Evolutionary conservation across 495 filamentous ascomycete genomes (phyloP).

Genomic region (Tuber magnatum): DNA sequence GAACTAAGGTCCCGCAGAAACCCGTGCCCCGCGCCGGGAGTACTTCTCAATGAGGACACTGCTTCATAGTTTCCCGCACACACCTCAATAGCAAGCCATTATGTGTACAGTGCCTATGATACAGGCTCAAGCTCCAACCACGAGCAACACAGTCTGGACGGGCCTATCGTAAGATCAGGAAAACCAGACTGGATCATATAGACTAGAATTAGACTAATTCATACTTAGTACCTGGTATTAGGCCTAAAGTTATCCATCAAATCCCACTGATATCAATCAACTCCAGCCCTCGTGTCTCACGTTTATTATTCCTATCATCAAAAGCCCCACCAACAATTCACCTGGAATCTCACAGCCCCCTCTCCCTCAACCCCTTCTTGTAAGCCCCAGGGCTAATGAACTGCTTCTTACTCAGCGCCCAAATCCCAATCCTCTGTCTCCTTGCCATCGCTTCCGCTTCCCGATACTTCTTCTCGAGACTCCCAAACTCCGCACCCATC

Average conservation of each 20-base stretch:
- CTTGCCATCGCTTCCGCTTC: constrained; percentile 66
- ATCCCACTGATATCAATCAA: neutral
- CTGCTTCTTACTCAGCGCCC: constrained; percentile 52
- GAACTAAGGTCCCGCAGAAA: neutral
- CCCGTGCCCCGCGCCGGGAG: neutral
- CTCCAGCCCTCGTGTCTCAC: neutral
- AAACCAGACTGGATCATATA: neutral
- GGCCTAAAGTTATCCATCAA: neutral
- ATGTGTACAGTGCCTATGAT: neutral
- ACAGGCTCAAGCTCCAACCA: neutral
- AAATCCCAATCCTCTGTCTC: constrained; percentile 64
- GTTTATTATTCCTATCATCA: neutral
- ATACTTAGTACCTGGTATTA: neutral
- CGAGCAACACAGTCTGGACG: neutral
- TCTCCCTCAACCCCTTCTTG: constrained; percentile 55
- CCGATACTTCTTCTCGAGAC: constrained; percentile 57
- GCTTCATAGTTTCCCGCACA: too few relatives aligned
- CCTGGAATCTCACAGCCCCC: constrained; percentile 30
- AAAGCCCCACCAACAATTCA: neutral
- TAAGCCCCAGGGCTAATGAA: constrained; percentile 80
- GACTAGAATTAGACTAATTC: neutral
- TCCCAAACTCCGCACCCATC: constrained; percentile 75
- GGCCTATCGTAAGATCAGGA: neutral
- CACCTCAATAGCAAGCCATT: neutral
- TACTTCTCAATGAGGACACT: neutral